Evolutionary conservation across 495 filamentous ascomycete genomes (phyloP), one percentile per base, ranked within the genome.

Genomic region (Aspergillus indologenus): DNA sequence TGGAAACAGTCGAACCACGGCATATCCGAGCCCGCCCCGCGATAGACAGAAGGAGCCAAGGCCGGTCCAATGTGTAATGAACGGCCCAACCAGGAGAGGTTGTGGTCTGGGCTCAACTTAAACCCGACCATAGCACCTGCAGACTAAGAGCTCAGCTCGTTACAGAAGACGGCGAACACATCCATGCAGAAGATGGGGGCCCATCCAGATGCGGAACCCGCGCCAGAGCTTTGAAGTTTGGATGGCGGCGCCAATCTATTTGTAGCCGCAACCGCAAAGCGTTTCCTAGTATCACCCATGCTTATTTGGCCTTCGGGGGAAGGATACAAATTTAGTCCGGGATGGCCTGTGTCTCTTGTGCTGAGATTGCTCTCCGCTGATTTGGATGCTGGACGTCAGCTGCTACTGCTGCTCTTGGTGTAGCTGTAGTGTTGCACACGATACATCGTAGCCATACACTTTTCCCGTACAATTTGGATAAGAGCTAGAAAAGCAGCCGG

Each of bases 1-100:
- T 18, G 48, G n/a, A 51, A 51, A 51, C 48, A 51, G 48, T 40
- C 34, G 7, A n/a, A 31, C 48, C 48, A 29, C 48, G 48, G 48
- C 48, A 5, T 29, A 29, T 29, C 48, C 48, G 48, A 51, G 48
- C 23, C 48, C 48, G 6, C 12, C 9, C 26, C 26, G 26, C 26
- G 26, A 29, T 3, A 9, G 26, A 9, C 4, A 29, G 12, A 15
- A 40, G 12, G 34, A 40, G 34, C 34, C 34, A 40, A 40, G 34
- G 7, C 34, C 34, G 34, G 34, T 40, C 34, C 12, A 40, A 40
- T 40, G 34, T 40, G 12, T 11, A 40, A 40, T 40, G 34, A 15
- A 40, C 34, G 34, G 34, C 34, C 34, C 34, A 40, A 40, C 34
- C 34, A 29, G 26, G 26, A 29, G 26, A 9, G 12, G 12, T 4